Evolutionary conservation across 2,329 filamentous ascomycete genomes (phyloP), one percentile per base, ranked within the genome.

Genomic region (Amylocarpus encephaloides): DNA sequence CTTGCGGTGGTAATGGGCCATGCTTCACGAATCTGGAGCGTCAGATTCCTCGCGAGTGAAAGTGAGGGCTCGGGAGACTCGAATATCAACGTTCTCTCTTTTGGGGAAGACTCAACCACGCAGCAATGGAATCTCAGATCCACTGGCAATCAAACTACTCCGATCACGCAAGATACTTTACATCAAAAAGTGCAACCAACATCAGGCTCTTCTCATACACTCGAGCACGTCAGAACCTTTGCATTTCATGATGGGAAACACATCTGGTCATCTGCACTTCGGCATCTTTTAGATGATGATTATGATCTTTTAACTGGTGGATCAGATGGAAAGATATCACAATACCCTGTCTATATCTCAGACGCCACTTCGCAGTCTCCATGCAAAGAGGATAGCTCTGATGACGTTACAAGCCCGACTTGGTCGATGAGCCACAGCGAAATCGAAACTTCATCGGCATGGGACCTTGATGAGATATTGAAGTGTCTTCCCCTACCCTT

Each of bases 11-110:
- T 78, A 1, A 95, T 93, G 85, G 92, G 86, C 0, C 93, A 98
- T 67, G 70, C 78, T 2, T 95, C 92, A 6, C 80, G 93, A 51
- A 95, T 98, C 57, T 98, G 93, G 93, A 79, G 82, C 41, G 81
- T 95, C 7, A 77, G 78, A 48, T 93, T 96, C 57, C 69, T 82
- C 1, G 62, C 42, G 12, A 35, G 36, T 13, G 33, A 47, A 32
- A 46, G 2, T 16, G 32, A 29, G 43, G n/a, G 15, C 3, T 16
- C 15, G n/a, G 26, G 41, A 13, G 52, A 49, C 2, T 47, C 64
- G 6, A 54, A 60, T 1, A 50, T 84, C 15, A 73, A 72, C 9
- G 62, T 95, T 1, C 75, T 88, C 36, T 95, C 92, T 0, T 86
- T 90, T 58, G 89, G 91, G 10, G 91, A 96, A 68, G 91, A 96